Base-by-base conservation (phyloP, 208 protist genomes). In the Leishmania turanica region DNA sequence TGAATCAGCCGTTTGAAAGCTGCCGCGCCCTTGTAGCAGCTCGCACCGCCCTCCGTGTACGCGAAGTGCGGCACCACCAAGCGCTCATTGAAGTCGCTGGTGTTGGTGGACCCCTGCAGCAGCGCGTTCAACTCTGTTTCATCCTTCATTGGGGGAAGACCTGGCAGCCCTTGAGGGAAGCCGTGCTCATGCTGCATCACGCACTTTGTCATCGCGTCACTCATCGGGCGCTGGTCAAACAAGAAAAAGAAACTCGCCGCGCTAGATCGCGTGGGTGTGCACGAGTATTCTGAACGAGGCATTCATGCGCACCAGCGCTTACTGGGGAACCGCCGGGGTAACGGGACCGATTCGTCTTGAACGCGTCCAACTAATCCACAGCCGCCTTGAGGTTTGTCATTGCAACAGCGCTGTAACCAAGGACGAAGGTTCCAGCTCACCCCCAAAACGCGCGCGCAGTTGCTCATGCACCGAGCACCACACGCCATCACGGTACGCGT, bases 401-500 rank as follows among this genome's bases (percentile, higher is more conserved):
- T 51, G 84, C 83, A 66, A 89, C 91, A 8, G 84, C 72, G 70
- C 88, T 91, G 84, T 87, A 92, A 40, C 92, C 90, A 40, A 93
- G 51, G 45, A 87, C 76, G 42, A 89, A 83, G 19, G 93, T 11
- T 0, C 87, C 74, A 90, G 60, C 65, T 77, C 71, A 13, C 27
- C 60, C 6, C 83, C 88, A 71, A 84, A 89, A 53, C 62, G 56
- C 42, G 53, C 78, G n/a, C 75, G 47, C 27, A 90, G 65, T 24
- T 71, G 45, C 13, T 85, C 79, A 0, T 34, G 45, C 7, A 42
- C 66, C 31, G 93, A 79, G 60, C 83, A 79, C 83, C 82, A 37
- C 8, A 37, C 8, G 75, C 75, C 76, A 93, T 69, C 24, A 84
- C 56, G 65, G 79, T 70, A 21, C 87, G 84, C 1, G 87, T 62